Base-by-base conservation (phyloP, 352 stramenopile genomes). In the Phytophthora palmivora region DNA sequence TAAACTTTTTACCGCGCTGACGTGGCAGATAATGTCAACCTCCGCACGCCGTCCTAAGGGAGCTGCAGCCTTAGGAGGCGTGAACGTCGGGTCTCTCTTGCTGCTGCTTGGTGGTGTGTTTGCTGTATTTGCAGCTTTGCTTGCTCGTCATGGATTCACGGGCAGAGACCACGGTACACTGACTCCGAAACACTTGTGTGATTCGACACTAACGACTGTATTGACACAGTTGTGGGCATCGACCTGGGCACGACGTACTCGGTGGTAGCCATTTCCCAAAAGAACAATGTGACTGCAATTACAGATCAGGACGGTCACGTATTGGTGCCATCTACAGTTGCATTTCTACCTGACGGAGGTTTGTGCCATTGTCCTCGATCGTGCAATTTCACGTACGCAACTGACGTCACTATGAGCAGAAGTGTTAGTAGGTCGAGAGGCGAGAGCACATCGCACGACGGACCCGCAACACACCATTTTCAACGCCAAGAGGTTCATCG, bases 181-280 rank as follows among this genome's bases (percentile, higher is more conserved):
- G 14, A 9, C 22, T 26, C 50, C 2, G 11, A 36, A 26, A 55
- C 24, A 6, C 24, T 32, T 15, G 19, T 15, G 28, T 37, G 16
- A 28, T 12, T 34, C 26, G 37, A 46, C 2, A 55, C 49, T 61
- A 52, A 61, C 1, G 2, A 50, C 8, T 45, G 16, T 42, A 28
- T 43, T 14, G 10, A 26, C 10, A 71, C 10, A 71, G 84, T 88
- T 19, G 71, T 92, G 26, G 84, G 84, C 47, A 86, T 92, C 34
- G 84, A 92, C 47, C 69, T 91, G 12, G 83, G 83, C 37, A 92
- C 83, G 38, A 92, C 83, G 63, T 92, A 89, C 74, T 92, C 83
- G 33, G 79, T 89, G 9, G 84, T 91, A 15, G 84, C 77, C 15
- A 89, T 92, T 49, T 74, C 76, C 2, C 83, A 87, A 46, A 76